These are phyloP conservation scores for Globisporangium nodosum DNA, from an alignment of 352 stramenopile species.

Conservation along the genomic window DNA sequence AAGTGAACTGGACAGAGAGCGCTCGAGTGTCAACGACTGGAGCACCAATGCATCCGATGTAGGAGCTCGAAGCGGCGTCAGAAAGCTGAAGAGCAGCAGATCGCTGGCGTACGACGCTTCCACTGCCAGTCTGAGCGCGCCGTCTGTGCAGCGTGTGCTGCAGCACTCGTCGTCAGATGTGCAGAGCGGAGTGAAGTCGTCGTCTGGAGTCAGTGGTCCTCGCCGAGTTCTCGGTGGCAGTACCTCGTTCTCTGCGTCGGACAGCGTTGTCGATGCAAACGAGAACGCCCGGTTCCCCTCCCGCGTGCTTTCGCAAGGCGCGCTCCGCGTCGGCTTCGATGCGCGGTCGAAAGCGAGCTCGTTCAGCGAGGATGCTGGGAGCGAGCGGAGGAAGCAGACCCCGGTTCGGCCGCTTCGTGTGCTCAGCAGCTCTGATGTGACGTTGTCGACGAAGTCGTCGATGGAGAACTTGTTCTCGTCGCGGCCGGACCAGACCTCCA, in stretches of 20 bases:
- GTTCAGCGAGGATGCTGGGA: constrained; percentile 17
- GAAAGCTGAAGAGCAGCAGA: constrained; percentile 13
- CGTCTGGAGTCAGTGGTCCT: constrained; percentile 10
- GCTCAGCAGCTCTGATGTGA: constrained; percentile 21
- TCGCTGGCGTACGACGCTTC: constrained; percentile 8
- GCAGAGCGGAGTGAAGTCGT: not conserved
- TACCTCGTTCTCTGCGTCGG: not conserved
- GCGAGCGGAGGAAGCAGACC: constrained; percentile 19
- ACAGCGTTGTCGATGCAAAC: constrained; percentile 1
- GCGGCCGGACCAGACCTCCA: constrained; percentile 21
- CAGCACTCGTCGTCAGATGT: constrained; percentile 9
- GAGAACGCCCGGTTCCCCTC: constrained; percentile 10
- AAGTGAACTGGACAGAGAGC: constrained; percentile 5
- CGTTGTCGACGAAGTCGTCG: constrained; percentile 13
- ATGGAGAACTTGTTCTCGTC: constrained; percentile 25
- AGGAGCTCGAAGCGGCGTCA: not conserved
- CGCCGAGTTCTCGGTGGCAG: constrained; percentile 20
- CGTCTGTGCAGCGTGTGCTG: constrained; percentile 17
- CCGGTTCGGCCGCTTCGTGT: constrained; percentile 32
- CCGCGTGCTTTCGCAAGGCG: constrained; percentile 35
- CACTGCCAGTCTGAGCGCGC: not conserved
- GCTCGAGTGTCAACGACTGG: not conserved
- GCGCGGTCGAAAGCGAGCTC: constrained; percentile 18
- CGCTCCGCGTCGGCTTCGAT: constrained; percentile 34
- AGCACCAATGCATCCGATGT: not conserved